Evolutionary conservation across 495 filamentous ascomycete species (phyloP).

Genomic region (Cercophora scortea): DNA sequence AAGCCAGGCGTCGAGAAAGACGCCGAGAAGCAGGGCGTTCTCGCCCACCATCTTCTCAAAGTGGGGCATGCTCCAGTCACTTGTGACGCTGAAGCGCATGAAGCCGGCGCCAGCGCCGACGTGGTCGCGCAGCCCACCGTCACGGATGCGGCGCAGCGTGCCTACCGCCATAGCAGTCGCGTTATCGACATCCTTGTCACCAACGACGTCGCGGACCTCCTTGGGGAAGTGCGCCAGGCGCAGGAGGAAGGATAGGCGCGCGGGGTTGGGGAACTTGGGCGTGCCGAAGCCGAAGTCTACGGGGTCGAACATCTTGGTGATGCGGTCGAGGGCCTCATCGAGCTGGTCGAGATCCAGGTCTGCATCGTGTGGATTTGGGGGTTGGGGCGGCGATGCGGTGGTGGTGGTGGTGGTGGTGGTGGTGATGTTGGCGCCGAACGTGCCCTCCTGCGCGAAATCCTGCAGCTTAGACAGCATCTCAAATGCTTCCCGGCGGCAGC

Average conservation of each 20-base stretch:
- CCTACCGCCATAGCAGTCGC: slow-evolving; percentile 75
- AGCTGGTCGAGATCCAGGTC: slow-evolving; percentile 83
- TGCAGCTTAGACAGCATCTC: slow-evolving; percentile 73
- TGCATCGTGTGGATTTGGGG: slow-evolving; percentile 11
- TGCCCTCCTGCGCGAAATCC: slow-evolving; percentile 83
- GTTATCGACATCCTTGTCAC: slow-evolving; percentile 64
- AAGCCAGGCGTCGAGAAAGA: slow-evolving; percentile 81
- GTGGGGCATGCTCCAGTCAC: slow-evolving; percentile 86
- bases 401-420: neutral
- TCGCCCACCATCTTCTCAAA: slow-evolving; percentile 99
- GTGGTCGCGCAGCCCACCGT: slow-evolving; percentile 86
- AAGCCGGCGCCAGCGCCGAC: slow-evolving; percentile 80
- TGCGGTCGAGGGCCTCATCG: slow-evolving; percentile 81
- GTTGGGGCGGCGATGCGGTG: neutral
- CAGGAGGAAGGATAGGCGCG: slow-evolving; percentile 76
- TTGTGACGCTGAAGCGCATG: slow-evolving; percentile 80
- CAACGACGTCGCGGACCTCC: slow-evolving; percentile 77
- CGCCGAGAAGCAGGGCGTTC: slow-evolving; percentile 77
- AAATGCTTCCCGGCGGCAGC: slow-evolving; percentile 73
- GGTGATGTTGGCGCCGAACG: slow-evolving; percentile 34
- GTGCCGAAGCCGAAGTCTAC: slow-evolving; percentile 71
- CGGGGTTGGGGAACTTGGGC: slow-evolving; percentile 88
- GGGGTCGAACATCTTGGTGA: slow-evolving; percentile 68
- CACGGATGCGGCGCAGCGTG: slow-evolving; percentile 74
- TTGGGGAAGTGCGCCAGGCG: slow-evolving; percentile 64